Base-by-base conservation (phyloP, 495 filamentous ascomycete genomes). In the Tuber calosporum region DNA sequence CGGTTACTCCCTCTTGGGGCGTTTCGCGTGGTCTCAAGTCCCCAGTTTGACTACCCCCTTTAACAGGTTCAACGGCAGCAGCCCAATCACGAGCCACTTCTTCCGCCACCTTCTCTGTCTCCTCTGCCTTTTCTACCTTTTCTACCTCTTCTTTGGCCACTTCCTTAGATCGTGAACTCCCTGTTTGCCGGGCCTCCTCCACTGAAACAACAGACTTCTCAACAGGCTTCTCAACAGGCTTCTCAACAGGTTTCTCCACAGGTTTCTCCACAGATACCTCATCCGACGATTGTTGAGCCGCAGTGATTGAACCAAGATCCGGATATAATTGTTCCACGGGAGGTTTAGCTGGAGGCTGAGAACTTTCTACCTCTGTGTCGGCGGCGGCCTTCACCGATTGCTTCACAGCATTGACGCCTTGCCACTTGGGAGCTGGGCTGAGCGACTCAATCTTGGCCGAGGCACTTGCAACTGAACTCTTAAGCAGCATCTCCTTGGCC, bases 31-130 rank as follows among this genome's bases (percentile, higher is more conserved):
- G 77, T 66, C 40, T 73, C n/a, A 75, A 80, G 19, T 69, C 72
- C 66, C 75, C 70, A 17, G 72, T 80, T 34, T 43, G 69, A n/a
- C 72, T 43, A 36, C 67, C 42, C 40, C 72, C 75, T 26, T 42
- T 71, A 19, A 40, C 34, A 2, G 72, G 58, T 68, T 80, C 72
- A 34, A 58, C 17, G 37, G 26, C 38, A 11, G 45, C 36, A 38
- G 39, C 42, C 30, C 7, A 22, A 30, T 22, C 15, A 17, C 43
- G 22, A 62, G 15, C 53, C 15, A 62, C 53, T 40, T 20, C 42
- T 37, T 71, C 73, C 17, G 36, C 58, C 69, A 92, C 82, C 92
- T 92, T 77, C 87, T 87, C 67, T 90, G 13, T n/a, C n/a, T n/a
- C n/a, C n/a, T n/a, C 48, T 26, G 5, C 48, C 22, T 53, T 53